Evolutionary conservation across 495 filamentous ascomycete species (phyloP), one percentile per base, ranked within the genome.

Genomic region (Arthonia radiata): DNA sequence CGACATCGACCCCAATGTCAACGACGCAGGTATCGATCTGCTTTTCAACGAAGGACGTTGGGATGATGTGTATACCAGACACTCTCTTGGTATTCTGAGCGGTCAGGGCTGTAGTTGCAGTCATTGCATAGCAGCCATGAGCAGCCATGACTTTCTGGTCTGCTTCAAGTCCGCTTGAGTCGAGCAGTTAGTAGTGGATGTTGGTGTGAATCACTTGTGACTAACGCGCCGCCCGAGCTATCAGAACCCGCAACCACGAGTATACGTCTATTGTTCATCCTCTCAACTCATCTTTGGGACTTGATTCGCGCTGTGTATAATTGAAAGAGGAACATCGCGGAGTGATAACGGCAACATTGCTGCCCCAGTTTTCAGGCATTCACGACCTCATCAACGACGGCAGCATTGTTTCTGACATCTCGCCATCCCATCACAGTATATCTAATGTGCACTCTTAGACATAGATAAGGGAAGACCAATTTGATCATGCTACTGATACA

Each of bases 81-180:
- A 97, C 80, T 0, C 80, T 79, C 15, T 60, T 53, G 2, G 86
- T 97, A 49, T 92, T 92, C 45, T 97, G 86, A 13, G 80, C 82
- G 10, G 86, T 97, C 37, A 97, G 50, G 12, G 82, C 83, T 2
- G 86, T 91, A 18, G 82, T 92, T n/a, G 80, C 74, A 23, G 83
- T 92, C 63, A 91, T 86, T 31, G 80, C 81, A 54, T 93, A 93
- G 52, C 73, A 79, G 24, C 68, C 70, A 61, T 93, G 78, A 11
- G 76, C 75, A 15, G 82, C 74, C 18, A 93, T 71, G 27, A 90
- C 81, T 42, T 86, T 83, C 47, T 93, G 81, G 49, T 97, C 86
- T 17, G 86, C 86, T 44, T 97, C 86, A 22, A 97, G 65, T n/a
- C 86, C 86, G 22, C 80, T 91, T 35, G 10, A 15, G 2, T 15